Percentiles rank a stretch among this genome's conserved stretches.
phyloP scores from a whole-genome alignment of 2,329 filamentous ascomycete species.

The Monilinia fructicola region DNA sequence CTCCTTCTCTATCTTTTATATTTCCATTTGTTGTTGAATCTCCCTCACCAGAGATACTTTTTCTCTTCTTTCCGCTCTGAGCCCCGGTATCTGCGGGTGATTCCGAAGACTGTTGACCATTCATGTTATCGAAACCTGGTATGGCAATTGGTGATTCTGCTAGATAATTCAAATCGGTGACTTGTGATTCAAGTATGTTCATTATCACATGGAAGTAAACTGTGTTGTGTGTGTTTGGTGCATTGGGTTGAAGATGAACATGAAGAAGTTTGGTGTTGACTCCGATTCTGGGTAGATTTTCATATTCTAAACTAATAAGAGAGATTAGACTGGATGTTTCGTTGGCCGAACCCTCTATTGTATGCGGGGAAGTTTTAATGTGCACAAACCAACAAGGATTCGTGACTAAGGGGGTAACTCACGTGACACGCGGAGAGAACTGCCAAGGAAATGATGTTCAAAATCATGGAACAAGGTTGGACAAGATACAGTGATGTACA shows the following conservation, averaged over 20 bases:
- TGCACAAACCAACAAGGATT: conserved; percentile 3
- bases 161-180: conserved; percentile 39
- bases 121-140: conserved; percentile 32
- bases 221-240: background rate
- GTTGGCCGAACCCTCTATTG: background rate
- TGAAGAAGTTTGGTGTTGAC: background rate
- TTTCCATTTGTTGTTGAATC: conserved; percentile 24
- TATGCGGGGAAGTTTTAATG: background rate
- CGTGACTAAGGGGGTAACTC: no score
- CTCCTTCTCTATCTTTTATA: conserved; percentile 19
- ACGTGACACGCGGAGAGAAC: background rate
- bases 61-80: conserved; percentile 40
- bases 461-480: no score
- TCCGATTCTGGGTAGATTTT: background rate
- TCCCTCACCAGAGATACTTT: conserved; percentile 30
- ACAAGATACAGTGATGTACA: no score
- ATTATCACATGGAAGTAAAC: conserved; percentile 35
- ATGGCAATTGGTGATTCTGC: conserved; percentile 37
- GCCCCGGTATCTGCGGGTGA: conserved; percentile 36
- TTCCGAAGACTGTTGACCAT: conserved; percentile 37
- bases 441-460: background rate
- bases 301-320: conserved; percentile 7
- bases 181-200: conserved; percentile 41
- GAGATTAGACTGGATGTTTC: background rate
- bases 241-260: background rate